Percentiles rank a stretch among this genome's conserved stretches.
Evolutionary conservation across 2,329 filamentous ascomycete species (phyloP).

Genomic region (Cordyceps tenuipes): DNA sequence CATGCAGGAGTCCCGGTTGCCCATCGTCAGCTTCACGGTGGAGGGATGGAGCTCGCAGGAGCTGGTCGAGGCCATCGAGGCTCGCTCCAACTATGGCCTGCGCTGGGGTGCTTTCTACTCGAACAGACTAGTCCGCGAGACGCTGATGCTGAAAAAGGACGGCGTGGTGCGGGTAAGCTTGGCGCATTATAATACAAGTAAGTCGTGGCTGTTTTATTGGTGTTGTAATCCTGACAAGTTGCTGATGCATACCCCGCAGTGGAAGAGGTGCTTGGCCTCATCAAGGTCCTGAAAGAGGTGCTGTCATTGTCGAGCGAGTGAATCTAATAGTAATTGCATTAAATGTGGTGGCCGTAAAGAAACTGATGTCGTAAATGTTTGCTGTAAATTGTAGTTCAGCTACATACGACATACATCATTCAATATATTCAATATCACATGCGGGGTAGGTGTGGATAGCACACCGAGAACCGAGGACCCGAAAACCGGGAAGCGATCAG

Average conservation of each 20-base stretch:
- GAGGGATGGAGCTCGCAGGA: slow-evolving; percentile 45
- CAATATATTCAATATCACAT: not conserved
- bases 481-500: not conserved
- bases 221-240: not conserved
- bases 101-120: slow-evolving; percentile 64
- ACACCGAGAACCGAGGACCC: not conserved
- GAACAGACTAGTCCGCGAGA: slow-evolving; percentile 50
- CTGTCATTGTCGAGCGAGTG: not conserved
- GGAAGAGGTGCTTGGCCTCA: slow-evolving; percentile 10
- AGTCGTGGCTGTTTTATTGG: slow-evolving; percentile 23
- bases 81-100: slow-evolving; percentile 49
- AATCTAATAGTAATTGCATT: not conserved
- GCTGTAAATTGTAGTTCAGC: not conserved
- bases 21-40: slow-evolving; percentile 60
- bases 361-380: not conserved
- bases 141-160: slow-evolving; percentile 46
- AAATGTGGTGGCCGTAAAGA: not conserved
- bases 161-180: slow-evolving; percentile 63
- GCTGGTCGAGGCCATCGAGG: slow-evolving; percentile 55
- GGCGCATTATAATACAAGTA: slow-evolving; percentile 64
- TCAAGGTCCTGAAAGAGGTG: slow-evolving; percentile 7
- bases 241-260: slow-evolving; percentile 12
- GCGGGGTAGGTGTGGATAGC: not conserved
- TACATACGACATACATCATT: not conserved
- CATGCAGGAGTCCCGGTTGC: slow-evolving; percentile 40